Evolutionary conservation across 164 flowering plant species (phyloP), one percentile per base, ranked within the genome.

Genomic region (Macadamia integrifolia): DNA sequence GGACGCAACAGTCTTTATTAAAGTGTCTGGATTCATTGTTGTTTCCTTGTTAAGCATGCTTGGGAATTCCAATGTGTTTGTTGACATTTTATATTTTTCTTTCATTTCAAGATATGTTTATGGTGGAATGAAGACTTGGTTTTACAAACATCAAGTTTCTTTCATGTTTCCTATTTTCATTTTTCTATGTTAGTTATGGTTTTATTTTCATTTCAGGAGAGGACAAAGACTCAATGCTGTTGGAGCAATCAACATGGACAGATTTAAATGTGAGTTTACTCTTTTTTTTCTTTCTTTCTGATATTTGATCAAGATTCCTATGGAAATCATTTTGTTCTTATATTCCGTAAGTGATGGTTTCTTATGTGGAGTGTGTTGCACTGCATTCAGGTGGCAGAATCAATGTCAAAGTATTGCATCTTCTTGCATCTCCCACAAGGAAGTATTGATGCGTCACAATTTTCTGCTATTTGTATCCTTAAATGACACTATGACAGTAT

Each of bases 381-480:
- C 59, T 66, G 18, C 63, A 23, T 53, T 72, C 81, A 91, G 97
- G 93, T 91, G 65, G 81, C 74, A 55, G 89, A 81, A 58, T 69
- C 85, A 40, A n/a, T 88, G 60, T 60, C 82, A 3, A 89, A 85
- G 80, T 82, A 83, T 69, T 91, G 95, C 71, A 75, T 89, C 64
- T 68, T 91, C 62, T 67, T 91, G 79, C 97, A 88, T 75, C 75
- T 88, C 56, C 46, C 58, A 58, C 85, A 80, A 74, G 93, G 89
- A 78, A 89, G 88, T 72, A 64, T 76, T 46, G 92, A 88, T 69
- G 92, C 89, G 6, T 67, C 78, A 14, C 74, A 88, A n/a, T 88
- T 89, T 74, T 84, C 92, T 66, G 88, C 85, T 55, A 82, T 88
- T 68, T 92, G 97, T 92, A 92, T 92, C 89, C 97, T 81, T 14